phyloP scores from a whole-genome alignment of 768 basidiomycete species.

The Paxillus involutus region DNA sequence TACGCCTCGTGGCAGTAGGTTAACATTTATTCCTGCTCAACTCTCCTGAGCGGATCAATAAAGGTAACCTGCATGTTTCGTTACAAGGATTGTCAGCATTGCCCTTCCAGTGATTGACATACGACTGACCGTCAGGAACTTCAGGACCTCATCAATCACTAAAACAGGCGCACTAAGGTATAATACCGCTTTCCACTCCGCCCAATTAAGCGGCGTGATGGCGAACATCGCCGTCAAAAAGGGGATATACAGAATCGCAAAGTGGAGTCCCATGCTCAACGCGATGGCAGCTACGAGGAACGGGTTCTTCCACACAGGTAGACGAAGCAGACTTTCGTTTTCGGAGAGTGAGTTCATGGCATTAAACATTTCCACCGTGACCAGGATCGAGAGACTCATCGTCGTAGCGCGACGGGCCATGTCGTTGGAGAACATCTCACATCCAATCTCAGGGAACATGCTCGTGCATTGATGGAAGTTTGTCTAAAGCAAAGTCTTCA shows the following conservation, averaged over 20 bases:
- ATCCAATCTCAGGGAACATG: slow-evolving; percentile 87
- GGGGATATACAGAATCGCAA: slow-evolving; percentile 95
- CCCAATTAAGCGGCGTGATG: slow-evolving; percentile 91
- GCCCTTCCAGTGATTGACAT: not conserved
- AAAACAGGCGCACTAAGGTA: slow-evolving; percentile 86
- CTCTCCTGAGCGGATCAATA: slow-evolving; percentile 54
- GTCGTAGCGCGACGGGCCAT: slow-evolving; percentile 90
- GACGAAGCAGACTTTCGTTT: slow-evolving; percentile 85
- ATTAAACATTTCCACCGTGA: slow-evolving; percentile 97
- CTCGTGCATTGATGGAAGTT: slow-evolving; percentile 92
- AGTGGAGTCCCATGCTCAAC: slow-evolving; percentile 90
- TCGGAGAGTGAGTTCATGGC: slow-evolving; percentile 98
- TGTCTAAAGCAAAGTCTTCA: slow-evolving; percentile 50
- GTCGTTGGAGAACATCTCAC: slow-evolving; percentile 91
- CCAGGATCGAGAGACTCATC: slow-evolving; percentile 94
- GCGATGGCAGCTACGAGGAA: slow-evolving; percentile 89
- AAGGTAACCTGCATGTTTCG: slow-evolving; percentile 45
- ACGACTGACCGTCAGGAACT: slow-evolving; percentile 69
- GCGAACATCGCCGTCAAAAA: slow-evolving; percentile 92
- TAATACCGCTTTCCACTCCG: slow-evolving; percentile 93
- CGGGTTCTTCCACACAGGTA: slow-evolving; percentile 94
- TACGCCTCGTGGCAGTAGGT: not conserved
- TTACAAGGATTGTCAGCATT: not conserved
- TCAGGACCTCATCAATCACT: slow-evolving; percentile 86
- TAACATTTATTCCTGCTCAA: slow-evolving; percentile 40